Conservation (phyloP, 2,329 filamentous ascomycete species). For the Dactylonectria macrodidyma region DNA sequence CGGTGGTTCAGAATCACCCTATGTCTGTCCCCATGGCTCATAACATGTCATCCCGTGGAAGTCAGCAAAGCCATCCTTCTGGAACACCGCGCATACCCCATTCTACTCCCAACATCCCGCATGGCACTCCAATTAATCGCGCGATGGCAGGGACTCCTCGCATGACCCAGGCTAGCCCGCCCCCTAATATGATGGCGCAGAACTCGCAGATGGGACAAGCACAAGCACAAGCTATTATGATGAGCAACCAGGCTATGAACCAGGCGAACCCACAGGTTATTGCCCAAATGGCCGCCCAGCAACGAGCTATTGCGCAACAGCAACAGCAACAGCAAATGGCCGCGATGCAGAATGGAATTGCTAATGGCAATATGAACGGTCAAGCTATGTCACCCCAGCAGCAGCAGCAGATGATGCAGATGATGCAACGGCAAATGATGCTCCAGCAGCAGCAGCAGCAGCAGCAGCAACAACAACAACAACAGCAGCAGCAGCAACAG, state of each 20-base stretch:
- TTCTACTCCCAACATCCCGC: slow-evolving; percentile 72
- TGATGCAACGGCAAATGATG: slow-evolving; percentile 57
- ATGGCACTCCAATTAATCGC: slow-evolving; percentile 72
- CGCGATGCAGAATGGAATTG: slow-evolving; percentile 56
- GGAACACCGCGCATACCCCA: slow-evolving; percentile 75
- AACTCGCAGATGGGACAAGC: slow-evolving; percentile 67
- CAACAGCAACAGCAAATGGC: slow-evolving; percentile 64
- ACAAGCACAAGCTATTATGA: slow-evolving; percentile 62
- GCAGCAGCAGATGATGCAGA: slow-evolving; percentile 55
- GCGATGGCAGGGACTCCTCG: slow-evolving; percentile 71
- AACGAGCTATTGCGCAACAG: slow-evolving; percentile 62
- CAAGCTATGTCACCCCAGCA: slow-evolving; percentile 56
- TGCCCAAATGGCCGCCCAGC: slow-evolving; percentile 65
- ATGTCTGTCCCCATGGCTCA: slow-evolving; percentile 74
- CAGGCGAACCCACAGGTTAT: slow-evolving; percentile 56
- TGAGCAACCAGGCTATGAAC: slow-evolving; percentile 63
- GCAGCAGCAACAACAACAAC: slow-evolving; percentile 51
- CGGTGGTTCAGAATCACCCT: slow-evolving; percentile 72
- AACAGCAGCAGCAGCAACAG: slow-evolving; percentile 51
- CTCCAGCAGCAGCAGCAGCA: slow-evolving; percentile 59
- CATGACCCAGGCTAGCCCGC: slow-evolving; percentile 74
- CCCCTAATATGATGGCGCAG: slow-evolving; percentile 72
- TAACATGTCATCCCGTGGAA: slow-evolving; percentile 75
- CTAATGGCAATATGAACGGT: slow-evolving; percentile 55
- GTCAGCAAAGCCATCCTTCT: slow-evolving; percentile 76